These are phyloP conservation scores for Acanthamoeba quina DNA, from an alignment of 208 protist genomes.

Conservation along the genomic window DNA sequence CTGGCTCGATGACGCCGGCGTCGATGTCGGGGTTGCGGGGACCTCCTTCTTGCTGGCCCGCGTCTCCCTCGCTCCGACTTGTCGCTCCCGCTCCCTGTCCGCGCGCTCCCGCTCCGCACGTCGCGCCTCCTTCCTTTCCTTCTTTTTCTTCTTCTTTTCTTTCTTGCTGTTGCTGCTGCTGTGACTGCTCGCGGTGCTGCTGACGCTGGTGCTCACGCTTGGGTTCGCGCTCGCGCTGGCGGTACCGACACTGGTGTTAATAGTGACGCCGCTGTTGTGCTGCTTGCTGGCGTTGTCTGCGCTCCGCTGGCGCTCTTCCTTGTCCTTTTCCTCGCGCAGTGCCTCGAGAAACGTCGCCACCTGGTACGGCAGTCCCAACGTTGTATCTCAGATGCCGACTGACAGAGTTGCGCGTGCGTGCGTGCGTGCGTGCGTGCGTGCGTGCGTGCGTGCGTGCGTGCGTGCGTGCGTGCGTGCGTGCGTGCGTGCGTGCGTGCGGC, in stretches of 20 bases:
- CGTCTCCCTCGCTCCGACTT: not conserved
- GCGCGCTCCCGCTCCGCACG: not conserved
- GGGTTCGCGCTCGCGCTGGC: not conserved
- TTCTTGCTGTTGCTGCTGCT: not conserved
- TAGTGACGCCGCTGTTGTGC: not conserved
- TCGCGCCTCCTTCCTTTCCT: not conserved
- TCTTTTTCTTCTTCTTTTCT: not conserved
- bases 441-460: no score
- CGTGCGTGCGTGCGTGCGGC: not conserved
- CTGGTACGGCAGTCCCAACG: not conserved
- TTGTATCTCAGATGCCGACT: not conserved
- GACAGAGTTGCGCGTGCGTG: not conserved
- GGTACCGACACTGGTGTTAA: not conserved
- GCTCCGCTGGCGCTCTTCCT: conserved; percentile 7
- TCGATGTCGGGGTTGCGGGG: not conserved
- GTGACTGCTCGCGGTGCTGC: no score
- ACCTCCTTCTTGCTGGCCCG: no score
- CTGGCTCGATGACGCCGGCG: not conserved
- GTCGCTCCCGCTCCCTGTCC: not conserved
- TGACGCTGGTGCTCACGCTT: no score
- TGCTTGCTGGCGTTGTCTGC: not conserved
- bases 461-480: no score
- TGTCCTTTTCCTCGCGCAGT: conserved; percentile 22
- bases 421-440: no score
- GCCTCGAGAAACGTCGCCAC: conserved; percentile 18